phyloP scores from a whole-genome alignment of 75 land plant genomes.

The Pseudotsuga menziesii region DNA sequence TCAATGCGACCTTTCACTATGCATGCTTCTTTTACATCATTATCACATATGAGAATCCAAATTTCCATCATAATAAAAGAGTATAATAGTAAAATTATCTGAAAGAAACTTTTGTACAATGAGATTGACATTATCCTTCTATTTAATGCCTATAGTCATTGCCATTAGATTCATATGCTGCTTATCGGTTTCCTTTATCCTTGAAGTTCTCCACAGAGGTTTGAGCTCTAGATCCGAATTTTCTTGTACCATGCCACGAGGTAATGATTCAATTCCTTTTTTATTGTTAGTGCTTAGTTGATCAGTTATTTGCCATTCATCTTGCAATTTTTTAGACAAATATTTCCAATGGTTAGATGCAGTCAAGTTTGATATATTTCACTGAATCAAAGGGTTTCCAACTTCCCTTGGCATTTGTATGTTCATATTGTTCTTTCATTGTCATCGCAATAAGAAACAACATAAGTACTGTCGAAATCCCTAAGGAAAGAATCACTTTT shows the following conservation, averaged over 20 bases:
- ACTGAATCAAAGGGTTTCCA: too few species aligned
- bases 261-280: constrained; percentile 30
- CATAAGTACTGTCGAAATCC: constrained; percentile 3
- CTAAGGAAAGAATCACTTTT: neutral
- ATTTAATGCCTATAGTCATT: too few species aligned
- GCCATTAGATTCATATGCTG: too few species aligned
- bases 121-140: too few species aligned
- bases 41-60: too few species aligned
- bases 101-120: too few species aligned
- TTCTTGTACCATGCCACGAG: constrained; percentile 55
- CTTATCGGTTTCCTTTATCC: neutral
- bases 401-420: too few species aligned
- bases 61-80: too few species aligned
- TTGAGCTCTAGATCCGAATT: constrained; percentile 56
- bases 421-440: constrained; percentile 12
- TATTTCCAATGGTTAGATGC: neutral
- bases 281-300: neutral
- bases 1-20: too few species aligned
- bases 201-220: constrained; percentile 43
- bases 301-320: neutral
- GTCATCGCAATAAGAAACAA: constrained; percentile 1
- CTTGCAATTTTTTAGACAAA: neutral
- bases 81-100: too few species aligned
- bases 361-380: too few species aligned
- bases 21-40: too few species aligned